Conservation (phyloP, 768 basidiomycete species). For the Boletellus ananiceps region DNA sequence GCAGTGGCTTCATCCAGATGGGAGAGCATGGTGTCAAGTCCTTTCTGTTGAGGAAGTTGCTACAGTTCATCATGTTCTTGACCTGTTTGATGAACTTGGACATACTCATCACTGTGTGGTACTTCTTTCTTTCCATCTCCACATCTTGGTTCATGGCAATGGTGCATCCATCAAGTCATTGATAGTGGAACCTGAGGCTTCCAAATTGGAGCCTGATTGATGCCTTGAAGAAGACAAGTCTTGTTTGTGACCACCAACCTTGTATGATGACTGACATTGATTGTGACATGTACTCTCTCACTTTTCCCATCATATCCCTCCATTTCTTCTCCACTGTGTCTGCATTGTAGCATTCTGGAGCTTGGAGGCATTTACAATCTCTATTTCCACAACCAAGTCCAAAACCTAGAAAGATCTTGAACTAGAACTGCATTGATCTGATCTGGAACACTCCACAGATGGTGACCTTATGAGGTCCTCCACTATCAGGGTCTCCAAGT, state of each 20-base stretch:
- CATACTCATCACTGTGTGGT: neutral
- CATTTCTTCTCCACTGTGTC: neutral
- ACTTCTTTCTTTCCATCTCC: too few relatives aligned
- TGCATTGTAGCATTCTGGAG: too few relatives aligned
- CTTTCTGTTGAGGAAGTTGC: conserved; percentile 4
- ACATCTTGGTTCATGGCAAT: too few relatives aligned
- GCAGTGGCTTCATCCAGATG: neutral
- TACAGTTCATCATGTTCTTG: neutral
- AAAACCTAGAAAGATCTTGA: neutral
- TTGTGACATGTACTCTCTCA: neutral
- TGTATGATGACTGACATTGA: neutral
- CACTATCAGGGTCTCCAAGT: too few relatives aligned
- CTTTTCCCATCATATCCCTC: neutral
- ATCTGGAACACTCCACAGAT: too few relatives aligned
- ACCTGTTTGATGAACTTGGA: neutral
- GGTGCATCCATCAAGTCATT: neutral
- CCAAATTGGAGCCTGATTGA: neutral
- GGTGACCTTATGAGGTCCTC: too few relatives aligned
- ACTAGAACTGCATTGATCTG: neutral
- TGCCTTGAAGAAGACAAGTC: neutral
- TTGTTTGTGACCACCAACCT: too few relatives aligned
- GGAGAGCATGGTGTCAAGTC: neutral
- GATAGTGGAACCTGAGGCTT: neutral
- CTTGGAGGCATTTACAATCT: too few relatives aligned
- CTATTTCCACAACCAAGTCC: neutral